A percentile compares a stretch with the other conserved stretches of the same genome.
Conservation (phyloP, 345 rosid species). For the Adansonia digitata region DNA sequence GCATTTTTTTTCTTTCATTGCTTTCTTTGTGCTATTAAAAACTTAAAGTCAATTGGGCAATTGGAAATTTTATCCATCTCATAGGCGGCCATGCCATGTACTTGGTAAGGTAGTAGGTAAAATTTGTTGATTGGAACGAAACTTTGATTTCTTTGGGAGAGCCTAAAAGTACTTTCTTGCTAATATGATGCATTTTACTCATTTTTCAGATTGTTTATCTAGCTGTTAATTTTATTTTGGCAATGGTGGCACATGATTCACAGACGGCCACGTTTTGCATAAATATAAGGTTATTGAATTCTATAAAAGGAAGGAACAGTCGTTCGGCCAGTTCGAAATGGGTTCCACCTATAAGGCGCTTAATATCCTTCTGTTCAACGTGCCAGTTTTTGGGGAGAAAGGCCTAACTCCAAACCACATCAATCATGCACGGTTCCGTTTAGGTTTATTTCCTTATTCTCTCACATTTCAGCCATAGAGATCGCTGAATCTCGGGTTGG, state of each 20-base stretch:
- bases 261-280: background rate
- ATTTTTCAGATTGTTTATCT: background rate
- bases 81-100: too few relatives aligned
- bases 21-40: too few relatives aligned
- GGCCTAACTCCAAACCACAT: background rate
- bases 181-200: background rate
- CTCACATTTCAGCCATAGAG: background rate
- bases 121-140: background rate
- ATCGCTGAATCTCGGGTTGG: background rate
- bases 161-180: background rate
- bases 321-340: background rate
- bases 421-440: too few relatives aligned
- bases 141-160: background rate
- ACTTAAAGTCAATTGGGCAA: too few relatives aligned
- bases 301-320: background rate
- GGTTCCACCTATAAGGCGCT: background rate
- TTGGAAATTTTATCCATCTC: background rate
- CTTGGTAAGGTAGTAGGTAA: background rate
- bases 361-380: background rate
- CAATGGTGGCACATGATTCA: background rate
- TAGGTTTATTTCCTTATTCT: background rate
- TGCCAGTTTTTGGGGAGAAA: background rate
- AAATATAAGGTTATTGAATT: background rate
- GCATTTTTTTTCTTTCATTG: background rate
- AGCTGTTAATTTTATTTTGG: background rate